Evolutionary conservation across 2,329 filamentous ascomycete genomes (phyloP), one percentile per base, ranked within the genome.

Genomic region (Myriosclerotinia duriaeana): DNA sequence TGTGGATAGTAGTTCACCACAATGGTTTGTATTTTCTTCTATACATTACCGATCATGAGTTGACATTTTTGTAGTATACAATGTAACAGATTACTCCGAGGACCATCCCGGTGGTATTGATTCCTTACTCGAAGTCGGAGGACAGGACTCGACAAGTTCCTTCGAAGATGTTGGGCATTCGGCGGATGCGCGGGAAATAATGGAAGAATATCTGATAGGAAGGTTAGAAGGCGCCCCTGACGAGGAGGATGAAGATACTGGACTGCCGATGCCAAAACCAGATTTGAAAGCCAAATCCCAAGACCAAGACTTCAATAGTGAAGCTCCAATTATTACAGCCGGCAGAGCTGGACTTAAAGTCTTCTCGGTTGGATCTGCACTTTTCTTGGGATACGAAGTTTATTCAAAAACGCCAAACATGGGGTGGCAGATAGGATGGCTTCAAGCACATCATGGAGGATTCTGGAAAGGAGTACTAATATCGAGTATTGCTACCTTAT

Each of bases 81-180:
- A 88, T 73, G 77, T 87, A 14, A 82, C 85, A 1, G 79, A 81
- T 53, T 89, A 87, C 69, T 68, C 85, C 1, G 77, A 82, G 34
- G 85, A 88, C 66, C 87, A 89, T 68, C 87, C 87, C 64, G 91
- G 91, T 72, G 92, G 92, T 76, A 87, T 89, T 74, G 90, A 93
- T 74, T 86, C 93, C 68, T 81, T 95, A 52, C 81, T 91, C 67
- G 91, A 94, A 69, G 88, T 91, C 38, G 91, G 84, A 72, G 92
- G 92, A 66, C 87, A 88, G 72, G 91, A 95, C 78, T 88, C 89
- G 58, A 91, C 89, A 53, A 88, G 91, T 76, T 89, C 87, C 53
- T 95, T 93, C 74, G 91, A 95, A 79, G 89, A 93, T 74, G 90
- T 92, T 48, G 91, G 91, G 54, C 92, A 96, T 81, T 92, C 89